Percentiles rank a stretch among this genome's conserved stretches.
These are phyloP conservation scores for Cladophialophora chaetospira DNA, from an alignment of 2,329 filamentous ascomycete species.

Conservation along the genomic window DNA sequence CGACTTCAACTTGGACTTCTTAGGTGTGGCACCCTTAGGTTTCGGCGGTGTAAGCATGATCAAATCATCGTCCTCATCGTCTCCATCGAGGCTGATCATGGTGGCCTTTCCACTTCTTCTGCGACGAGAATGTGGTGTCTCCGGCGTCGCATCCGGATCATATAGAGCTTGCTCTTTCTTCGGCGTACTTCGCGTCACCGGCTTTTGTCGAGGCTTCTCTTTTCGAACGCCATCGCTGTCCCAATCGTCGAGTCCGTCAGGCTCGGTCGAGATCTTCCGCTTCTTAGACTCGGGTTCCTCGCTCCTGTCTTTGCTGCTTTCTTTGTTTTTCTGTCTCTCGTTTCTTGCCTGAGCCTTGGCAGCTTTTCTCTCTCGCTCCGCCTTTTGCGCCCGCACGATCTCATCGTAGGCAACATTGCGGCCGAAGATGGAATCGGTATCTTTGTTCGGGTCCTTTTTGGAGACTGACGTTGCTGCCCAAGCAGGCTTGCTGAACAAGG, in stretches of 20 bases:
- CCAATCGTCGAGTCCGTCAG: neutral
- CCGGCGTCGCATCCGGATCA: slow-evolving; percentile 7
- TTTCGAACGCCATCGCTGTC: slow-evolving; percentile 28
- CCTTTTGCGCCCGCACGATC: slow-evolving; percentile 46
- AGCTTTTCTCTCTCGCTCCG: slow-evolving; percentile 38
- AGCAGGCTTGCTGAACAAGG: slow-evolving; percentile 58
- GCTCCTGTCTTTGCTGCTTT: neutral
- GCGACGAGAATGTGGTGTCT: neutral
- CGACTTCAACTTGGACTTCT: neutral
- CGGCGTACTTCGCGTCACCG: slow-evolving; percentile 24
- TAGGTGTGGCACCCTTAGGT: neutral
- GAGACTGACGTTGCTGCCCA: slow-evolving; percentile 42
- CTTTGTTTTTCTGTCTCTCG: slow-evolving; percentile 32
- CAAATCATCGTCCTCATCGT: slow-evolving; percentile 18
- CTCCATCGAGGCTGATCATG: slow-evolving; percentile 10
- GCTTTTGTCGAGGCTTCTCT: slow-evolving; percentile 3
- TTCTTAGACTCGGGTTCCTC: slow-evolving; percentile 38
- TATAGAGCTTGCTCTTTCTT: slow-evolving; percentile 10
- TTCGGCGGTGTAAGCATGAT: slow-evolving; percentile 14
- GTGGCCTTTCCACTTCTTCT: neutral
- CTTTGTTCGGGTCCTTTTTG: slow-evolving; percentile 1
- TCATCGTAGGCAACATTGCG: slow-evolving; percentile 51
- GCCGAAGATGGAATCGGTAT: slow-evolving; percentile 51
- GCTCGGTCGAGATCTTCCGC: slow-evolving; percentile 32
- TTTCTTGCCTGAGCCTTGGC: slow-evolving; percentile 34